Conservation (phyloP, 495 filamentous ascomycete species). For the Trichoderma orchidacearum region DNA sequence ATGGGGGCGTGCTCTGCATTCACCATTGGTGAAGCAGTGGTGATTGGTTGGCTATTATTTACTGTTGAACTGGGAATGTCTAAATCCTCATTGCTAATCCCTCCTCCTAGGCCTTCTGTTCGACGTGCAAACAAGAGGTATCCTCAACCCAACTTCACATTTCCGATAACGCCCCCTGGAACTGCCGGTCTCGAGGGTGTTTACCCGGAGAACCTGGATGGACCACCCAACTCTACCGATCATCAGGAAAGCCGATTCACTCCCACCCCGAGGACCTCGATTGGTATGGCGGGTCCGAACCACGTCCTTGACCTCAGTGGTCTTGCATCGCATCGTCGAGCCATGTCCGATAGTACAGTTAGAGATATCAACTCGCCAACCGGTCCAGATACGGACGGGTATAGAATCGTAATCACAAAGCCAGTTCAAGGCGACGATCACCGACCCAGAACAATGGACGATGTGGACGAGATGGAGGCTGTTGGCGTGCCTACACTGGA, state of each 20-base stretch:
- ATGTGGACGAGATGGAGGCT: slow-evolving; percentile 24
- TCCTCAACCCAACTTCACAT: slow-evolving; percentile 44
- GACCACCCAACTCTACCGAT: slow-evolving; percentile 22
- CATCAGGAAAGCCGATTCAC: slow-evolving; percentile 23
- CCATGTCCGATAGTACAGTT: slow-evolving; percentile 33
- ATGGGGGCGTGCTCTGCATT: too few species aligned
- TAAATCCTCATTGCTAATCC: not conserved
- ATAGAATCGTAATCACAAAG: slow-evolving; percentile 78
- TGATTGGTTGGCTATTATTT: too few species aligned
- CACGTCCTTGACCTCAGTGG: slow-evolving; percentile 14
- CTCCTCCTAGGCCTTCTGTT: slow-evolving; percentile 41
- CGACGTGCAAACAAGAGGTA: slow-evolving; percentile 43
- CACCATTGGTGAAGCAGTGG: too few species aligned
- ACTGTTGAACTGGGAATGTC: not conserved
- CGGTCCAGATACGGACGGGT: slow-evolving; percentile 48
- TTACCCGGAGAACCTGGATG: not conserved
- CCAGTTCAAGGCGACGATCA: slow-evolving; percentile 33
- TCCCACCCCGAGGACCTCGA: slow-evolving; percentile 10
- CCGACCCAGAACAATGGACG: slow-evolving; percentile 54
- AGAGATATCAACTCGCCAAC: slow-evolving; percentile 30
- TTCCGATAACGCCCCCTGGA: slow-evolving; percentile 42
- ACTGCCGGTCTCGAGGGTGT: slow-evolving; percentile 36
- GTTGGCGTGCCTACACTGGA: slow-evolving; percentile 41
- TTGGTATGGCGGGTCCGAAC: not conserved
- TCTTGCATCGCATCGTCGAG: slow-evolving; percentile 27